These are phyloP conservation scores for Elongisporangium anandrum DNA, from an alignment of 352 stramenopile species.

Conservation along the genomic window DNA sequence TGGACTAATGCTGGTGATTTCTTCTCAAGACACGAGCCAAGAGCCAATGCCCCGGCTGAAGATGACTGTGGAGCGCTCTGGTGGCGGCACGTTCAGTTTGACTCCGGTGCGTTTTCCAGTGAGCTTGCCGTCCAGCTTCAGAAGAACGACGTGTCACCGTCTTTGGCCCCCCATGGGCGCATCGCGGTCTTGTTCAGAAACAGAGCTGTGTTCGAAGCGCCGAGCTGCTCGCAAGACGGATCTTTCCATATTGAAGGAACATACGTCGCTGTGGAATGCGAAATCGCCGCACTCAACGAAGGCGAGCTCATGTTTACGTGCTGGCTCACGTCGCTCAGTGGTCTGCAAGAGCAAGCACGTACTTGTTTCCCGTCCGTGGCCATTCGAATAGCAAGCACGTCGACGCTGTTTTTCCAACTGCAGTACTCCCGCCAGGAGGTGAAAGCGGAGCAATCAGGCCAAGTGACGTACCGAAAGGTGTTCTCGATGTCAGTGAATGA, in stretches of 20 bases:
- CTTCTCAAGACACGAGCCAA: background rate
- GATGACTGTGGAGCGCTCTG: slow-evolving; percentile 31
- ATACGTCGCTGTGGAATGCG: slow-evolving; percentile 11
- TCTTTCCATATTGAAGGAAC: background rate
- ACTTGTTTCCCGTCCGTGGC: background rate
- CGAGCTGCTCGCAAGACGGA: slow-evolving; percentile 2
- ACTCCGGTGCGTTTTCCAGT: slow-evolving; percentile 29
- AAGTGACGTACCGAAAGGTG: slow-evolving; percentile 53
- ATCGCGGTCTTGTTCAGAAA: slow-evolving; percentile 35
- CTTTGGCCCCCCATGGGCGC: slow-evolving; percentile 1
- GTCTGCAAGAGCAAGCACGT: background rate
- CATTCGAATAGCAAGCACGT: slow-evolving; percentile 3
- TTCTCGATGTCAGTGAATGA: slow-evolving; percentile 39
- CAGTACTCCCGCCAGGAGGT: slow-evolving; percentile 47
- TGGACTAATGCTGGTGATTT: background rate
- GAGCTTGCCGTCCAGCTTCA: slow-evolving; percentile 35
- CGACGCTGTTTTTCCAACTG: slow-evolving; percentile 28
- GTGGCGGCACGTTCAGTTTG: slow-evolving; percentile 45
- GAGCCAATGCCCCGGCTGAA: slow-evolving; percentile 1
- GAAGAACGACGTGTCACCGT: slow-evolving; percentile 3
- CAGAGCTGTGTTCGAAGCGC: slow-evolving; percentile 16
- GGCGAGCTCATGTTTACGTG: background rate
- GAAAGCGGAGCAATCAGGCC: slow-evolving; percentile 14
- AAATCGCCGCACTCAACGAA: background rate
- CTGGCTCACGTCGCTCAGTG: background rate